Base-by-base conservation (phyloP, 306 rosid genomes). In the Prunus fruticosa region DNA sequence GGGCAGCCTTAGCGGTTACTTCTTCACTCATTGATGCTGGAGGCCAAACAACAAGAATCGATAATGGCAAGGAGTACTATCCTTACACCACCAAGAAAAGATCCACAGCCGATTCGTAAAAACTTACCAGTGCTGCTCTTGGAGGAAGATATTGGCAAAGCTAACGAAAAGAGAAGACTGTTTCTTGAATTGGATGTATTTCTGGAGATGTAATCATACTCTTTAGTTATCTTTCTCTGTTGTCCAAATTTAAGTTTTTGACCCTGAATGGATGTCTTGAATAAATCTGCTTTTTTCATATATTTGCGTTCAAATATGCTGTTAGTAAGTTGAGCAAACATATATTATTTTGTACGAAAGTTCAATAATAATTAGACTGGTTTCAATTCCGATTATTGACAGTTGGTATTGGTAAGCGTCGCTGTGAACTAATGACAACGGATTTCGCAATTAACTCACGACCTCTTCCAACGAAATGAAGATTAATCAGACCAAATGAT, bases 31-130 rank as follows among this genome's bases (percentile, higher is more conserved):
- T 95, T 79, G 99, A 95, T 78, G 81, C 84, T 12, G 97, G 91
- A 22, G 97, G 93, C 72, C 96, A 88, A 81, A 88, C 86, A 66
- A 75, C 96, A 32, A 95, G 96, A 88, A 78, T 87, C 41, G 99
- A 95, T 70, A 56, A 6, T 1, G 96, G 93, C 80, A 89, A 74
- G 92, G 99, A 95, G 83, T 95, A 95, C 77, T 91, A 92, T 49
- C 97, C 97, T 64, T 95, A 90, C 78, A 95, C 97, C 64, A 87
- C 92, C 83, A 92, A 92, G 88, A 95, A 92, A 82, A 91, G 93
- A 88, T 52, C 97, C 78, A 25, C 83, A 22, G 68, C 54, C 23
- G 96, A 88, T 50, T 64, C 85, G 71, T 82, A 74, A 53, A 69
- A 53, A 65, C 64, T 81, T 71, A 23, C 34, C 7, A 25, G 22